Percentiles rank a stretch among this genome's conserved stretches.
Evolutionary conservation across 1,139 yeast genomes (phyloP).

Genomic region (Candida sanyaensis): DNA sequence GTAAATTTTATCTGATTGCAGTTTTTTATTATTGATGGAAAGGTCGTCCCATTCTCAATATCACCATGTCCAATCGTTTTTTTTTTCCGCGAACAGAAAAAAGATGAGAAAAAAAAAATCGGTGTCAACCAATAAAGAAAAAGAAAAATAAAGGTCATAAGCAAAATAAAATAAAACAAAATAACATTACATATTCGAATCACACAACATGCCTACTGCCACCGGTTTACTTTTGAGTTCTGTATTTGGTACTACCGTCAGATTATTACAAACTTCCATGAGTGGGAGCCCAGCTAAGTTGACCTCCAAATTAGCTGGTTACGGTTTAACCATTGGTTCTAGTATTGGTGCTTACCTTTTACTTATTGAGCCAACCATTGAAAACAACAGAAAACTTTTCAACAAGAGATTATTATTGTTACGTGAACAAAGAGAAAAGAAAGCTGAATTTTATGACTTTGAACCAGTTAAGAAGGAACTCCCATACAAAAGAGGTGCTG

Average conservation of each 20-base stretch:
- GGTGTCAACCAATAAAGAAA: not conserved
- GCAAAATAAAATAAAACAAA: not conserved
- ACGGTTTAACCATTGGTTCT: conserved; percentile 37
- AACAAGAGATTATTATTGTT: conserved; percentile 47
- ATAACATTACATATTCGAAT: not conserved
- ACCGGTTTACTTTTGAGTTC: conserved; percentile 44
- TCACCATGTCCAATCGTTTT: conserved; percentile 4
- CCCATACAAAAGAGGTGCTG: conserved; percentile 41
- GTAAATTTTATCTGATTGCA: too few relatives aligned
- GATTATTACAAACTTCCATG: conserved; percentile 43
- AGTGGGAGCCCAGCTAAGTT: conserved; percentile 30
- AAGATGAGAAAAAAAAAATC: conserved; percentile 1
- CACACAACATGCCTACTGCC: conserved; percentile 34
- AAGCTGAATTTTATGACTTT: conserved; percentile 41
- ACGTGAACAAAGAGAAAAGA: conserved; percentile 49
- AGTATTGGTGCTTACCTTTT: conserved; percentile 42
- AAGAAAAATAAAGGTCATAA: conserved; percentile 2
- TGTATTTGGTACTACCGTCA: conserved; percentile 41
- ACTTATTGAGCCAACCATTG: conserved; percentile 31
- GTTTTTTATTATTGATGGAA: not conserved
- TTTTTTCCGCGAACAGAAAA: not conserved
- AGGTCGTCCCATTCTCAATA: conserved; percentile 4
- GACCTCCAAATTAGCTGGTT: conserved; percentile 37
- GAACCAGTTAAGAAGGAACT: conserved; percentile 16
- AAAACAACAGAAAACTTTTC: conserved; percentile 41